Conservation (phyloP, 2,329 filamentous ascomycete genomes). For the Diaporthe citrichinensis region DNA sequence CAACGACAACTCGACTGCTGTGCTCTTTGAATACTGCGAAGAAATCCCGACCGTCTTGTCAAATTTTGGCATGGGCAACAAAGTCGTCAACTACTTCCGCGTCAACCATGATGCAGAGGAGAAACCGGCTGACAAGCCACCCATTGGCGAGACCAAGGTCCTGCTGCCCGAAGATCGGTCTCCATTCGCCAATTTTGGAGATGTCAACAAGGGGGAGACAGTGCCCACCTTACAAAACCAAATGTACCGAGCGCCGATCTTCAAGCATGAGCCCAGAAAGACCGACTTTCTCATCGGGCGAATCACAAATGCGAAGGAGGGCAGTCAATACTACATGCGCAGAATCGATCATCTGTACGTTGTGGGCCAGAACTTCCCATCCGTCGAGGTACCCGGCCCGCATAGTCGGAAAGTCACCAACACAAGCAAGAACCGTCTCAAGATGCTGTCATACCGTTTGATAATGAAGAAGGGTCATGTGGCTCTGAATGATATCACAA, state of each 20-base stretch:
- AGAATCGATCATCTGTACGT: slow-evolving; percentile 93
- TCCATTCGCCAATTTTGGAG: slow-evolving; percentile 94
- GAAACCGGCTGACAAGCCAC: slow-evolving; percentile 80
- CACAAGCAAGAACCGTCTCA: slow-evolving; percentile 95
- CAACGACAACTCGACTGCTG: slow-evolving; percentile 88
- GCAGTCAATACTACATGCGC: slow-evolving; percentile 84
- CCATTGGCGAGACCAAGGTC: slow-evolving; percentile 90
- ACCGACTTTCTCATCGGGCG: slow-evolving; percentile 92
- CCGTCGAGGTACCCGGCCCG: slow-evolving; percentile 91
- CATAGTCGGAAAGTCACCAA: slow-evolving; percentile 97
- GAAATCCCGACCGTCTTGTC: slow-evolving; percentile 92
- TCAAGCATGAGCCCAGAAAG: slow-evolving; percentile 82
- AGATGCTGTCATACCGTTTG: slow-evolving; percentile 94
- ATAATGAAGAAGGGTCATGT: slow-evolving; percentile 82
- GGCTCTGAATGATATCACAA: slow-evolving; percentile 87
- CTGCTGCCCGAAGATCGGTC: slow-evolving; percentile 95
- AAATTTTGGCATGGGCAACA: slow-evolving; percentile 97
- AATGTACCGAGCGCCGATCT: slow-evolving; percentile 95
- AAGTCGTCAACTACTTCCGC: slow-evolving; percentile 96
- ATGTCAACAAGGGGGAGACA: slow-evolving; percentile 90
- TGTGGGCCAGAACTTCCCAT: slow-evolving; percentile 94
- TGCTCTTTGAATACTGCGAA: slow-evolving; percentile 96
- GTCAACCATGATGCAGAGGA: slow-evolving; percentile 82
- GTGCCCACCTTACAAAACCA: slow-evolving; percentile 93
- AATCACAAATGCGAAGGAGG: slow-evolving; percentile 83